These are phyloP conservation scores for Anaeramoeba ignava DNA, from an alignment of 78 protist genomes.

Conservation along the genomic window DNA sequence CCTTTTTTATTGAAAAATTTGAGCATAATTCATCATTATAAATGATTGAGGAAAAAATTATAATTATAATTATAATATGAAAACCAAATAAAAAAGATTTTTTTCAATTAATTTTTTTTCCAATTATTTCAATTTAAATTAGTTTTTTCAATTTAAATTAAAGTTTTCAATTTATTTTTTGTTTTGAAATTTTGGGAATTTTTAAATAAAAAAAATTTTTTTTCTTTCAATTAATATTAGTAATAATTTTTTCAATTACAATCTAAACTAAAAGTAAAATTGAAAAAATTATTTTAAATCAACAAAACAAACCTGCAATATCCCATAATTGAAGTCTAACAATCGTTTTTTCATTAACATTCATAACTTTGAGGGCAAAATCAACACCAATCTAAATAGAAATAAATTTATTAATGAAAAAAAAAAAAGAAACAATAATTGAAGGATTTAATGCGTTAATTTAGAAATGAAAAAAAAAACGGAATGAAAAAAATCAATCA, in stretches of 20 bases:
- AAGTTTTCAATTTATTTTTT: neutral
- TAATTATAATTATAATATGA: neutral
- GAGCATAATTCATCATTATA: neutral
- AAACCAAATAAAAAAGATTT: neutral
- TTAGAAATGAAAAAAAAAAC: neutral
- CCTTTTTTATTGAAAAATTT: neutral
- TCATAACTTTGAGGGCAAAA: constrained; percentile 18
- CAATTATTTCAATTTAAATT: neutral
- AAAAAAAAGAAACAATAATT: neutral
- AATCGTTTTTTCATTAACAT: constrained; percentile 3
- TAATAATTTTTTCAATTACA: neutral
- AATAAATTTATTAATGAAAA: neutral
- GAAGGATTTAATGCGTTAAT: neutral
- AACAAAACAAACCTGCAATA: constrained; percentile 16
- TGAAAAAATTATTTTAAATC: neutral
- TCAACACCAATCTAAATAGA: constrained; percentile 21
- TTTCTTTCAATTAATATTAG: neutral
- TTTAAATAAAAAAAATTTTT: neutral
- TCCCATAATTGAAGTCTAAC: constrained; percentile 28
- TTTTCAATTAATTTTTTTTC: neutral
- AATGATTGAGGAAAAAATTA: neutral
- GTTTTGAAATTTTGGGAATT: neutral
- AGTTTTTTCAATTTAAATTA: neutral
- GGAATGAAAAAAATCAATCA: neutral
- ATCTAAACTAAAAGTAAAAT: neutral